These are phyloP conservation scores for Aspergillus brunneoviolaceus DNA, from an alignment of 2,329 filamentous ascomycete species.

Conservation along the genomic window DNA sequence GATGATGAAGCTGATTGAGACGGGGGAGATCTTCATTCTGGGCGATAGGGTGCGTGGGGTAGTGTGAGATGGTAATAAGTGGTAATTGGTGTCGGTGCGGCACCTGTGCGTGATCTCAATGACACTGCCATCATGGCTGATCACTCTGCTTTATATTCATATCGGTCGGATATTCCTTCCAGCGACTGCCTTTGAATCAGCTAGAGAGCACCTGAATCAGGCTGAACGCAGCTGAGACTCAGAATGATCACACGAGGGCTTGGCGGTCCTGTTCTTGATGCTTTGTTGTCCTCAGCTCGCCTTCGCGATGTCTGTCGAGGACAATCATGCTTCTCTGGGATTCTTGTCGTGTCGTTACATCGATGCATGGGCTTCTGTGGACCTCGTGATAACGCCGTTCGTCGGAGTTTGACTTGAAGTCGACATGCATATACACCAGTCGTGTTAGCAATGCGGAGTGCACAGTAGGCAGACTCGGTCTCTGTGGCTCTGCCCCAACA, in stretches of 20 bases:
- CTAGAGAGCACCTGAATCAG: background rate
- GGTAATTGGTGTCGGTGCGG: too few species aligned
- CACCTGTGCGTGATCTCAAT: too few species aligned
- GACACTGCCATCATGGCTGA: too few species aligned
- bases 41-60: background rate
- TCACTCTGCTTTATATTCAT: too few species aligned
- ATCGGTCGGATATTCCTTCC: too few species aligned
- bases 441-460: background rate
- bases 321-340: background rate
- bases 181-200: background rate
- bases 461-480: background rate
- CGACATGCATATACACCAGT: background rate
- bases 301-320: background rate
- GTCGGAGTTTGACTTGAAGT: background rate
- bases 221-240: background rate
- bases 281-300: background rate
- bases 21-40: background rate
- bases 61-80: too few species aligned
- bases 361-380: too few species aligned
- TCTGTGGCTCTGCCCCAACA: background rate
- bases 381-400: background rate
- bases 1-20: background rate
- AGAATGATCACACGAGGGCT: background rate
- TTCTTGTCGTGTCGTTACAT: too few species aligned
- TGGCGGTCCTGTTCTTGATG: background rate